Percentiles rank a stretch among this genome's conserved stretches.
Evolutionary conservation across 2,329 filamentous ascomycete species (phyloP).

Genomic region (Botrytis cinerea): DNA sequence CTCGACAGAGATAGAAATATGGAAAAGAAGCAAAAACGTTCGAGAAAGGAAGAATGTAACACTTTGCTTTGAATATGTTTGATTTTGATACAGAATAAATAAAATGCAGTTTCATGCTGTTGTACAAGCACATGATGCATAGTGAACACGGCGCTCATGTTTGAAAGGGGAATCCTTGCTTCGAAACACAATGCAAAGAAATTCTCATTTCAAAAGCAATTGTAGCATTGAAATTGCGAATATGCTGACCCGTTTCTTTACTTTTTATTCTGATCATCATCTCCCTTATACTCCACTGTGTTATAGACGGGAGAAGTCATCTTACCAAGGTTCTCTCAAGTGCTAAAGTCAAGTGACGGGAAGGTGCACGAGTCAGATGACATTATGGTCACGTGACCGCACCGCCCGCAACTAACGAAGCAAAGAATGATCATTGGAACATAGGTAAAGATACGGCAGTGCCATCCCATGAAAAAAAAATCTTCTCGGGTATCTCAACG

Average conservation of each 20-base stretch:
- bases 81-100: constrained; percentile 3
- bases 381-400: neutral
- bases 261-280: neutral
- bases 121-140: constrained; percentile 15
- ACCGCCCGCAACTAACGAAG: neutral
- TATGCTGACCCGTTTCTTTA: neutral
- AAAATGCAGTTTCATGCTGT: constrained; percentile 15
- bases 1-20: neutral
- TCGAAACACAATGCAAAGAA: constrained; percentile 17
- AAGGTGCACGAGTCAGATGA: neutral
- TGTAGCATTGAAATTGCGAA: neutral
- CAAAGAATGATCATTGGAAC: neutral
- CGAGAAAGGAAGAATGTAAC: neutral
- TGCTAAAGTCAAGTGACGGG: neutral
- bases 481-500: neutral
- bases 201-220: constrained; percentile 9
- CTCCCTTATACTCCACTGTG: neutral
- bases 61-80: neutral
- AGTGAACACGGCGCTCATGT: constrained; percentile 13
- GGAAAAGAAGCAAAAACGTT: neutral
- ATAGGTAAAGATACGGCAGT: too few species aligned
- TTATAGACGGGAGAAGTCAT: too few species aligned
- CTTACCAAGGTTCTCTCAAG: neutral
- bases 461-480: neutral
- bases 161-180: constrained; percentile 19